Evolutionary conservation across 2,329 filamentous ascomycete genomes (phyloP).

Genomic region (Claviceps sp.): DNA sequence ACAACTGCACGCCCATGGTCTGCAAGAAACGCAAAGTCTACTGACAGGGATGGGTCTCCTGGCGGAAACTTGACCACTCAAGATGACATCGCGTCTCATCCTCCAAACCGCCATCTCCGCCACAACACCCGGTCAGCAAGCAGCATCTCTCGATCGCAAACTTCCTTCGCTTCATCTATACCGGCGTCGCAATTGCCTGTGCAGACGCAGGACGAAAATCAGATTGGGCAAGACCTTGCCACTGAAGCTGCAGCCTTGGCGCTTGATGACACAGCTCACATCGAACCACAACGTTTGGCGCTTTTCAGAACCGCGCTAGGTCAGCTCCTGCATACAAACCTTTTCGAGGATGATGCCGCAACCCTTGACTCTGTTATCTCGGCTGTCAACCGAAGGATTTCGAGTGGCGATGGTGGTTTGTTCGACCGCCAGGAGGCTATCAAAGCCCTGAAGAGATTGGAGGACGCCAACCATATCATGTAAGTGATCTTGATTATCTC

Average conservation of each 20-base stretch:
- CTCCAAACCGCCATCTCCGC: slow-evolving; percentile 29
- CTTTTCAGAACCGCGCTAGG: slow-evolving; percentile 73
- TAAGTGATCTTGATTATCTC: slow-evolving; percentile 33
- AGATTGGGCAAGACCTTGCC: slow-evolving; percentile 33
- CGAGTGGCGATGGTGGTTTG: slow-evolving; percentile 33
- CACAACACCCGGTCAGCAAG: slow-evolving; percentile 24
- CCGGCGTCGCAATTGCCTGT: slow-evolving; percentile 56
- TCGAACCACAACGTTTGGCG: slow-evolving; percentile 49
- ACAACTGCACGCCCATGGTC: neutral
- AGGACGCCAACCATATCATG: slow-evolving; percentile 84
- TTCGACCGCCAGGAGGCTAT: slow-evolving; percentile 64
- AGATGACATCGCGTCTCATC: neutral
- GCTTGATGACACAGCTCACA: slow-evolving; percentile 28
- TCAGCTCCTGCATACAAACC: slow-evolving; percentile 61
- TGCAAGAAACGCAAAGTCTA: slow-evolving; percentile 11
- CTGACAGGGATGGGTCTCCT: slow-evolving; percentile 17
- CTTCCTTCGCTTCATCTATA: slow-evolving; percentile 66
- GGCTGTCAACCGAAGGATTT: slow-evolving; percentile 64
- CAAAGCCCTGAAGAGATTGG: slow-evolving; percentile 66
- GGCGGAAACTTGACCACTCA: neutral
- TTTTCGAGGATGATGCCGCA: slow-evolving; percentile 84
- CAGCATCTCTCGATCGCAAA: slow-evolving; percentile 28
- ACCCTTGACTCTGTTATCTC: slow-evolving; percentile 60
- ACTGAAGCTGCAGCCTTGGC: slow-evolving; percentile 27
- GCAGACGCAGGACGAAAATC: slow-evolving; percentile 27